These are phyloP conservation scores for Didymella arachidicola DNA, from an alignment of 2,329 filamentous ascomycete genomes.

Conservation along the genomic window DNA sequence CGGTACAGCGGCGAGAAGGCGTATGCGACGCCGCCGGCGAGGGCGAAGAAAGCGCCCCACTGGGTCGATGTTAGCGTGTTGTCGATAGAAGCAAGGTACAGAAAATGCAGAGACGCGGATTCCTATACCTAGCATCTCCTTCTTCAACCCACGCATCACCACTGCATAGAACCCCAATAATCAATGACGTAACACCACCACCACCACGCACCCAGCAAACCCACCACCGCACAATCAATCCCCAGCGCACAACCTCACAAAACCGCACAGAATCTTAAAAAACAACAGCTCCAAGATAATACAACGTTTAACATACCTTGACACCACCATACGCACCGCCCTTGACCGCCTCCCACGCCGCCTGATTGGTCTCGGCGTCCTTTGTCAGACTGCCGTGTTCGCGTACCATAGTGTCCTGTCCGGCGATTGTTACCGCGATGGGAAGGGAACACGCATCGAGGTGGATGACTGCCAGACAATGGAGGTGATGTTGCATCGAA, in stretches of 20 bases:
- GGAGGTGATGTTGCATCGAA: constrained; percentile 17
- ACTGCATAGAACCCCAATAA: no score
- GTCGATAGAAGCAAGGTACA: background rate
- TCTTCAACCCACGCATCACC: background rate
- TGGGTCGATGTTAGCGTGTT: constrained; percentile 29
- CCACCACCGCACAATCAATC: no score
- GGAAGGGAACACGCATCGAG: background rate
- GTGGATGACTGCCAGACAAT: background rate
- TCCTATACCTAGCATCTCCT: no score
- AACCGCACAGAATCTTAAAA: no score
- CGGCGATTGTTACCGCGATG: background rate
- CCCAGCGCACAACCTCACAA: no score
- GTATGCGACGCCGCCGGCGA: constrained; percentile 69
- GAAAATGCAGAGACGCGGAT: no score
- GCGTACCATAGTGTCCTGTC: constrained; percentile 49
- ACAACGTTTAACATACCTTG: constrained; percentile 58
- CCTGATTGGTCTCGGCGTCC: constrained; percentile 71
- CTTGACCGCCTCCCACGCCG: constrained; percentile 73
- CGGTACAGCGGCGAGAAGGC: constrained; percentile 75
- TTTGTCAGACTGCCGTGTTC: constrained; percentile 64
- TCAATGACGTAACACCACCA: constrained; percentile 5
- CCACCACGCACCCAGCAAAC: no score
- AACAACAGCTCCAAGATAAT: background rate
- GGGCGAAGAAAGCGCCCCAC: constrained; percentile 73
- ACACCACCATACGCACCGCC: constrained; percentile 72